Percentiles rank a stretch among this genome's conserved stretches.
phyloP scores from a whole-genome alignment of 805 yeast genomes.

The Wickerhamiella brachini region DNA sequence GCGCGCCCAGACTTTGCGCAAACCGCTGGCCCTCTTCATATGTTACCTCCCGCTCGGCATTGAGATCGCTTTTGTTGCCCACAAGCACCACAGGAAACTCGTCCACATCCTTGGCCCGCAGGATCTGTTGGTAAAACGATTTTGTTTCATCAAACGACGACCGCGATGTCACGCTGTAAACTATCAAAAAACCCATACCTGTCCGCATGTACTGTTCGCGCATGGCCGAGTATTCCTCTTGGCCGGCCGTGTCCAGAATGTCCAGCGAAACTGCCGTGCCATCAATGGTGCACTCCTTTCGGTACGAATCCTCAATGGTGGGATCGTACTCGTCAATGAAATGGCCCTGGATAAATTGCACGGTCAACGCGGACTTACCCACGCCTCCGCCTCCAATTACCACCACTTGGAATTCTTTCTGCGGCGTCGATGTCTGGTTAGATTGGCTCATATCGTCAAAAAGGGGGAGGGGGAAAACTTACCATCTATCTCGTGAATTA shows the following conservation, averaged over 20 bases:
- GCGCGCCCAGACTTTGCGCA: conserved; percentile 46
- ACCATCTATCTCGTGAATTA: neutral
- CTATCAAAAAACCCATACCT: conserved; percentile 86
- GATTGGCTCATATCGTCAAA: neutral
- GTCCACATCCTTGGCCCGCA: conserved; percentile 42
- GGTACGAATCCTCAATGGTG: conserved; percentile 64
- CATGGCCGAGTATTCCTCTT: conserved; percentile 90
- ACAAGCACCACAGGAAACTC: conserved; percentile 72
- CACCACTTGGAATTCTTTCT: conserved; percentile 73
- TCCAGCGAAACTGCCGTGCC: conserved; percentile 66
- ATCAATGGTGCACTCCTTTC: conserved; percentile 79
- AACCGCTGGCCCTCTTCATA: conserved; percentile 73
- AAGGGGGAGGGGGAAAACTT: neutral
- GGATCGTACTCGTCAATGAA: conserved; percentile 98
- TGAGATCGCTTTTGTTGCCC: conserved; percentile 78
- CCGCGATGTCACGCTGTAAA: conserved; percentile 71
- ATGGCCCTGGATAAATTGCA: conserved; percentile 85
- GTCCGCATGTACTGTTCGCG: conserved; percentile 91
- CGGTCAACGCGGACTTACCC: conserved; percentile 92
- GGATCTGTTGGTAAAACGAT: conserved; percentile 64
- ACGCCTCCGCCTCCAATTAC: conserved; percentile 99
- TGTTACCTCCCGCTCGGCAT: conserved; percentile 64
- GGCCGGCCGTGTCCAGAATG: conserved; percentile 95
- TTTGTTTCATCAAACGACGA: conserved; percentile 75
- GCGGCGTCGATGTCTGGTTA: conserved; percentile 2